Evolutionary conservation across 306 rosid species (phyloP).

Genomic region (Spatholobus suberectus): DNA sequence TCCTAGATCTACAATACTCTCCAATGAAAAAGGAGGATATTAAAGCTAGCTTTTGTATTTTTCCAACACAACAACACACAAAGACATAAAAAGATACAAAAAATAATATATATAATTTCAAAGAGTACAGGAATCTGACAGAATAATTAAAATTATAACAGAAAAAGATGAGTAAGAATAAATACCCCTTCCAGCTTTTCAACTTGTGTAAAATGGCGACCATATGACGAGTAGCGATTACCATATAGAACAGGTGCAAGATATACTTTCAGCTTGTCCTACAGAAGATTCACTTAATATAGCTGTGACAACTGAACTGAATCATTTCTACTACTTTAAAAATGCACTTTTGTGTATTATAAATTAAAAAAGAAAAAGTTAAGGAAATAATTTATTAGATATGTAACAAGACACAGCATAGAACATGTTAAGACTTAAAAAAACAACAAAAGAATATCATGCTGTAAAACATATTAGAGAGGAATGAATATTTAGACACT

Average conservation of each 20-base stretch:
- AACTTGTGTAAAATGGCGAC: slow-evolving; percentile 88
- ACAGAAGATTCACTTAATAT: slow-evolving; percentile 44
- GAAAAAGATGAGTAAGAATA: slow-evolving; percentile 27
- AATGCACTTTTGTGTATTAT: neutral
- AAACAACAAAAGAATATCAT: neutral
- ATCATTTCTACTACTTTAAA: slow-evolving; percentile 4
- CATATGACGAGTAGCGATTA: slow-evolving; percentile 90
- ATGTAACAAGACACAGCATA: slow-evolving; percentile 1
- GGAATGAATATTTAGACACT: slow-evolving; percentile 24
- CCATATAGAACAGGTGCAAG: slow-evolving; percentile 83
- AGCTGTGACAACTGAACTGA: slow-evolving; percentile 27
- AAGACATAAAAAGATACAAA: neutral
- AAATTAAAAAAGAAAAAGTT: neutral
- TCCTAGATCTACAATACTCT: slow-evolving; percentile 9
- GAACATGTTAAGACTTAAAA: neutral
- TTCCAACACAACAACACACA: slow-evolving; percentile 24
- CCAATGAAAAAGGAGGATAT: slow-evolving; percentile 1
- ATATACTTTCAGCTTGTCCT: slow-evolving; percentile 78
- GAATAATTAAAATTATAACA: slow-evolving; percentile 28
- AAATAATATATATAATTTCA: slow-evolving; percentile 9
- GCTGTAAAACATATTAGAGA: neutral
- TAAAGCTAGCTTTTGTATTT: slow-evolving; percentile 16
- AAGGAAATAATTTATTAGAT: slow-evolving; percentile 15
- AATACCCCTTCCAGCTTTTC: slow-evolving; percentile 90
- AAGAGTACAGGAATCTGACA: neutral